phyloP scores from a whole-genome alignment of 139 green algal genomes.

The Coccomyxa sp. region DNA sequence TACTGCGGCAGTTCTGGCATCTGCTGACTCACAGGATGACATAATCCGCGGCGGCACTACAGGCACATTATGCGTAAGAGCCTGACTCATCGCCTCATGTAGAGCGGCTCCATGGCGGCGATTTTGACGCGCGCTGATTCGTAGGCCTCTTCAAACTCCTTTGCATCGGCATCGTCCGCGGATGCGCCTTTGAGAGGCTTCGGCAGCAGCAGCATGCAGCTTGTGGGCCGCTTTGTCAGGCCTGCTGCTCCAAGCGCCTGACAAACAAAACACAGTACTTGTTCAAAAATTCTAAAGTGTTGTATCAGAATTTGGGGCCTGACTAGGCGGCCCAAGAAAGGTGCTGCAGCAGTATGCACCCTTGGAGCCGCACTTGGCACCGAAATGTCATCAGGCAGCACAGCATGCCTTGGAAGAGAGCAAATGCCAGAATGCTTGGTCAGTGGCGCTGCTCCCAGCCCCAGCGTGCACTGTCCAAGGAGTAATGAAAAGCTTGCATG shows the following conservation, averaged over 20 bases:
- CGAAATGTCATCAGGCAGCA: no score
- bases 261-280: conserved; percentile 1
- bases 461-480: no score
- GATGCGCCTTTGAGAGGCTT: conserved; percentile 55
- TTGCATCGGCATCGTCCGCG: conserved; percentile 45
- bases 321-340: neutral
- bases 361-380: no score
- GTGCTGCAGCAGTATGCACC: no score
- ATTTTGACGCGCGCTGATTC: neutral
- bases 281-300: neutral
- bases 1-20: no score
- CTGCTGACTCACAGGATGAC: no score
- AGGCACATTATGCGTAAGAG: no score
- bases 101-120: neutral
- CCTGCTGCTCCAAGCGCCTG: conserved; percentile 90
- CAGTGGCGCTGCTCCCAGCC: no score
- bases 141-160: conserved; percentile 70
- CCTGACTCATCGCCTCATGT: neutral
- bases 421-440: no score
- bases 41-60: no score
- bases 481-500: no score
- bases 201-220: conserved; percentile 93
- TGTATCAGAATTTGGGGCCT: neutral
- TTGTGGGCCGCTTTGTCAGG: conserved; percentile 94
- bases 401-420: no score